Percentiles rank a stretch among this genome's conserved stretches.
Conservation (phyloP, 2,329 filamentous ascomycete species). For the Colletotrichum sp. region DNA sequence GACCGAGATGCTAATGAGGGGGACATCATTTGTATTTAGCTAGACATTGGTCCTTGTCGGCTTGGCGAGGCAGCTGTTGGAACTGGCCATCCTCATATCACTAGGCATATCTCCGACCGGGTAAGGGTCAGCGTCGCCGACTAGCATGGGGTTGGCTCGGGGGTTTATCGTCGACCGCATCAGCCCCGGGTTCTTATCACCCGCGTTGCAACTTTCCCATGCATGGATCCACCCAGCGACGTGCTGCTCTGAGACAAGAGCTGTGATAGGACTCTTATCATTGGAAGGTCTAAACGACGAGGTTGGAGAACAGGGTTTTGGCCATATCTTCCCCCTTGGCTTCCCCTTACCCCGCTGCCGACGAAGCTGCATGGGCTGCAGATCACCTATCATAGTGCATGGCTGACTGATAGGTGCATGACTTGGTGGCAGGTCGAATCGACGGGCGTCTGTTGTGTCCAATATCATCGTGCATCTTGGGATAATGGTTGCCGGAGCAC, state of each 20-base stretch:
- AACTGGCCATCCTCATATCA: neutral
- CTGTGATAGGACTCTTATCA: neutral
- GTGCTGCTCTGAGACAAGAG: neutral
- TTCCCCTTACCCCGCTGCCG: neutral
- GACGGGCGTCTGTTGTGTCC: neutral
- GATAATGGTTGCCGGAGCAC: neutral
- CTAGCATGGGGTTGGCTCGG: neutral
- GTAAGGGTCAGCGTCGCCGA: neutral
- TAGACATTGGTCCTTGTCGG: neutral
- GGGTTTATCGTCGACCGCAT: neutral
- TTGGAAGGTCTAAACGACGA: neutral
- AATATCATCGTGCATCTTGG: neutral
- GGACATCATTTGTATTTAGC: too few species aligned
- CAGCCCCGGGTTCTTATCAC: neutral
- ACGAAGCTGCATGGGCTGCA: neutral
- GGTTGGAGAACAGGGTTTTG: neutral
- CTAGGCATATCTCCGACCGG: neutral
- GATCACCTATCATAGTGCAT: neutral
- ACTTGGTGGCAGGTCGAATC: neutral
- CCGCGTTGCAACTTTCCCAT: neutral
- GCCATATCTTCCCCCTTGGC: neutral
- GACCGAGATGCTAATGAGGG: neutral
- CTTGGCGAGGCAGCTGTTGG: neutral
- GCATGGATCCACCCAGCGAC: neutral
- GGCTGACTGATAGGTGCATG: neutral